phyloP scores from a whole-genome alignment of 1,284 basidiomycete species.

The Coniophora puteana region DNA sequence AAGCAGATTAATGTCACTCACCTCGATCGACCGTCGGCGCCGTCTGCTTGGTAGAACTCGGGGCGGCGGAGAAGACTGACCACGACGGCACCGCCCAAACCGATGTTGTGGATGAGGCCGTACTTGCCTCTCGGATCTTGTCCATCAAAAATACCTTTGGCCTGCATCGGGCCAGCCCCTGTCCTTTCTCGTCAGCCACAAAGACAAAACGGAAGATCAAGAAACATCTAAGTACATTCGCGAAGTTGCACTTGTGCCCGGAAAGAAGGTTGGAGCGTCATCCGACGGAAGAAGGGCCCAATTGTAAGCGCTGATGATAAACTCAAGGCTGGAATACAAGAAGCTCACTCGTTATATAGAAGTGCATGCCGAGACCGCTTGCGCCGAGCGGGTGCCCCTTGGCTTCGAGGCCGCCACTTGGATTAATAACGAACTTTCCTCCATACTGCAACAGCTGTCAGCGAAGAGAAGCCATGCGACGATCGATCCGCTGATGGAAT shows the following conservation, averaged over 20 bases:
- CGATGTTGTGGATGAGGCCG: constrained; percentile 82
- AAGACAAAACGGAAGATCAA: background rate
- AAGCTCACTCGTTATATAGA: constrained; percentile 74
- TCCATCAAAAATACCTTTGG: constrained; percentile 60
- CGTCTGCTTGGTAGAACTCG: constrained; percentile 63
- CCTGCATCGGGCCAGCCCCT: constrained; percentile 85
- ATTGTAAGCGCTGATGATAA: background rate
- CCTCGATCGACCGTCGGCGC: constrained; percentile 65
- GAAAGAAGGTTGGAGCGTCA: background rate
- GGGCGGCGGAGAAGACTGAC: constrained; percentile 71
- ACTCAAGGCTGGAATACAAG: constrained; percentile 7
- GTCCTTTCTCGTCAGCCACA: constrained; percentile 7
- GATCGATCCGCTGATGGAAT: constrained; percentile 13
- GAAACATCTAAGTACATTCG: constrained; percentile 43
- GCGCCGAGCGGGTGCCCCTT: constrained; percentile 87
- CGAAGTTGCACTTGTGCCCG: constrained; percentile 62
- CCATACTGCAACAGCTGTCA: constrained; percentile 51
- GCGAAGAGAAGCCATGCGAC: constrained; percentile 1
- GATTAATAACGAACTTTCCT: constrained; percentile 86
- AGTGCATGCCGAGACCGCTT: constrained; percentile 85
- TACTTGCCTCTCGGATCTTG: constrained; percentile 70
- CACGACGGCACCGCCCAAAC: constrained; percentile 78
- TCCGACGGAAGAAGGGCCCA: constrained; percentile 1
- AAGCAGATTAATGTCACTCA: no score
- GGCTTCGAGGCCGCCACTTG: constrained; percentile 82